These are phyloP conservation scores for Candida krabiensis DNA, from an alignment of 805 yeast genomes.

Conservation along the genomic window DNA sequence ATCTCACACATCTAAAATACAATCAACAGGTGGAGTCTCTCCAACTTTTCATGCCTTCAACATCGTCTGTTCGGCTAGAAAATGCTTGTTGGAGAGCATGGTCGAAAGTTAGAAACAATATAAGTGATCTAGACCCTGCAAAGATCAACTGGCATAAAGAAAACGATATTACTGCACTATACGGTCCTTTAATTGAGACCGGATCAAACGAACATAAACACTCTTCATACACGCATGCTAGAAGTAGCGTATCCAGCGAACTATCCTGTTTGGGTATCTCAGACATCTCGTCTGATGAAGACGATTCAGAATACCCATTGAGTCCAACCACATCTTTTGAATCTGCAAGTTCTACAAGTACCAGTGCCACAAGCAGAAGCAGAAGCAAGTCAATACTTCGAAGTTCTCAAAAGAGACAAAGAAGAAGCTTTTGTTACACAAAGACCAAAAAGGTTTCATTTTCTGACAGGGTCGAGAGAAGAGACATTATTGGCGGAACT, in stretches of 20 bases:
- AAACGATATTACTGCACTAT: conserved; percentile 54
- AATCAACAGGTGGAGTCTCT: conserved; percentile 33
- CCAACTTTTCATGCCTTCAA: conserved; percentile 34
- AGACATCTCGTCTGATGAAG: neutral
- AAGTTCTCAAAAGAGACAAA: conserved; percentile 8
- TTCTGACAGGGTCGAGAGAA: conserved; percentile 40
- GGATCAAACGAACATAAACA: conserved; percentile 3
- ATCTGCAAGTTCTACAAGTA: neutral
- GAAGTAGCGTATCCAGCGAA: neutral
- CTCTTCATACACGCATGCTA: neutral
- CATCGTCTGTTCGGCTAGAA: conserved; percentile 52
- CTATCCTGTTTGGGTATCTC: neutral
- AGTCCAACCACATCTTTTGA: neutral
- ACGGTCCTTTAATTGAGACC: conserved; percentile 44
- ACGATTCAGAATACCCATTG: neutral
- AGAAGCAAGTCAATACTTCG: conserved; percentile 3
- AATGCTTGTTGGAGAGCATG: conserved; percentile 95
- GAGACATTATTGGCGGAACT: conserved; percentile 45
- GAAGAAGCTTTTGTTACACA: conserved; percentile 5
- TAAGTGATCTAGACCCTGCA: conserved; percentile 46
- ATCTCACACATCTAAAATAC: conserved; percentile 19
- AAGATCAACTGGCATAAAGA: conserved; percentile 54
- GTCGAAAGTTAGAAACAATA: conserved; percentile 73
- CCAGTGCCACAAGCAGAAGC: neutral
- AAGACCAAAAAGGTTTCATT: conserved; percentile 38